A percentile compares a stretch with the other conserved stretches of the same genome.
Evolutionary conservation across 2,329 filamentous ascomycete genomes (phyloP).

Genomic region (Paraconiothyrium sp.): DNA sequence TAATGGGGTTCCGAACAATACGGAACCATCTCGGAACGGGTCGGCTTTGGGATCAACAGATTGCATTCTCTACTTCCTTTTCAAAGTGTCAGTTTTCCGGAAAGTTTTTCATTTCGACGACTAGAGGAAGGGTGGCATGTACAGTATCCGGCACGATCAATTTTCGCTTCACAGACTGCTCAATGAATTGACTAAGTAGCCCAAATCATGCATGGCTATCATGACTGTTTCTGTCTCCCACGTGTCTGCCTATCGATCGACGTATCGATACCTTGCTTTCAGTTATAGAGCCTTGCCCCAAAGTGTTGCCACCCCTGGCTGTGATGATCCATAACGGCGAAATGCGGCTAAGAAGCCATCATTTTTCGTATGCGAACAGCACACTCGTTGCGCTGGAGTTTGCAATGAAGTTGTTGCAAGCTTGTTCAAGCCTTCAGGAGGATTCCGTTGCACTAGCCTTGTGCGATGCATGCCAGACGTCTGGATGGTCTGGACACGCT

Average conservation of each 20-base stretch:
- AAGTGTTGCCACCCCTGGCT: too few relatives aligned
- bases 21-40: constrained; percentile 14
- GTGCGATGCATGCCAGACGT: neutral
- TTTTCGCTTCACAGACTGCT: constrained; percentile 26
- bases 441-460: neutral
- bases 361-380: neutral
- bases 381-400: neutral
- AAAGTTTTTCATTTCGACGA: constrained; percentile 13
- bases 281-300: neutral
- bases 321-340: neutral
- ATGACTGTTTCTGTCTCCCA: constrained; percentile 14
- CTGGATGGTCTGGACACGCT: constrained; percentile 2
- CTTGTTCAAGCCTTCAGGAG: neutral
- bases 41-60: constrained; percentile 13
- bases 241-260: neutral
- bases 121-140: constrained; percentile 27
- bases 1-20: constrained; percentile 24
- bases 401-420: neutral
- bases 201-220: constrained; percentile 27
- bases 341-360: neutral
- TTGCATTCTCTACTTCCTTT: constrained; percentile 24
- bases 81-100: constrained; percentile 1
- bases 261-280: neutral
- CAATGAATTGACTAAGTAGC: constrained; percentile 26
- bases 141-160: constrained; percentile 30